Conservation (phyloP, 306 rosid genomes). For the Ziziphus jujuba region DNA sequence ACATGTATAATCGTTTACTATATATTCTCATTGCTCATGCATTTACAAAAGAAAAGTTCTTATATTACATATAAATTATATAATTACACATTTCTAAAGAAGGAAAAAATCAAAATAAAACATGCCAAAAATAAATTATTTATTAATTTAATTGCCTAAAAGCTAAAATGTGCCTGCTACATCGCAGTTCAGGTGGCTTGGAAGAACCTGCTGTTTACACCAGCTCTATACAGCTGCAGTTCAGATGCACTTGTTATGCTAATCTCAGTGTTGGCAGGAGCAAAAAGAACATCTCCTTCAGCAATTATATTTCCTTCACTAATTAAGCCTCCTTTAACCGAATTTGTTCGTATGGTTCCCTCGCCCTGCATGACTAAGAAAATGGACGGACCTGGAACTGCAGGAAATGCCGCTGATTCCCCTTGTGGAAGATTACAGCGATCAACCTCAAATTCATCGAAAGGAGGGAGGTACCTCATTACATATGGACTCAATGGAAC, state of each 20-base stretch:
- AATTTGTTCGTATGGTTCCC: conserved; percentile 51
- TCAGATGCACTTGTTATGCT: conserved; percentile 49
- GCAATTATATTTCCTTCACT: conserved; percentile 52
- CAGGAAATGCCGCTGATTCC: conserved; percentile 55
- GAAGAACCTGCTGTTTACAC: conserved; percentile 70
- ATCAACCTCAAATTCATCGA: conserved; percentile 90
- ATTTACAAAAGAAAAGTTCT: neutral
- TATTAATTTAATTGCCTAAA: neutral
- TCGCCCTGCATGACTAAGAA: conserved; percentile 61
- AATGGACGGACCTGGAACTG: conserved; percentile 78
- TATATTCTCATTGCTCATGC: conserved; percentile 1
- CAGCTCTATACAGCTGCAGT: conserved; percentile 73
- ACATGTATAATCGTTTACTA: no score
- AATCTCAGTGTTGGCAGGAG: conserved; percentile 70
- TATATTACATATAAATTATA: neutral
- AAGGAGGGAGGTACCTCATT: conserved; percentile 70
- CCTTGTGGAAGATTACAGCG: conserved; percentile 62
- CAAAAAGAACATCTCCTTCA: conserved; percentile 83
- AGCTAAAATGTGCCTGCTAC: neutral
- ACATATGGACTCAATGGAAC: conserved; percentile 53
- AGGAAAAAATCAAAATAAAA: no score
- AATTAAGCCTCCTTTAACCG: conserved; percentile 36
- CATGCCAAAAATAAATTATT: neutral
- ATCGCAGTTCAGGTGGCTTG: conserved; percentile 24
- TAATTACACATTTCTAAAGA: neutral